Base-by-base conservation (phyloP, 371 early-diverging fungal genomes). In the Circinella minor region DNA sequence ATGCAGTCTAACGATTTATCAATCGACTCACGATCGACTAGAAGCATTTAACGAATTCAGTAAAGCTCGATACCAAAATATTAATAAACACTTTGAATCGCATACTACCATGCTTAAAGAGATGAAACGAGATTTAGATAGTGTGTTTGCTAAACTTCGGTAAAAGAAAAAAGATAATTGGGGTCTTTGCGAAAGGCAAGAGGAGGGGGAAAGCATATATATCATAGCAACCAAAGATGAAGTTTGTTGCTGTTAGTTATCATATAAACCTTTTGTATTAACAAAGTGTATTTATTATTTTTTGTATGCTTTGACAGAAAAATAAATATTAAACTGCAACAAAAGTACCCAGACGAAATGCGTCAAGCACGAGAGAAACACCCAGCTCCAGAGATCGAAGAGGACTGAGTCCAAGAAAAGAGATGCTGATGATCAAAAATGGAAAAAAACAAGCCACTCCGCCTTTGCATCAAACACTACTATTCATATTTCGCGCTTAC, bases 41-140 rank as follows among this genome's bases (percentile, higher is more conserved):
- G 76, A 72, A 15, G 79, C 85, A 0, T 81, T 85, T 48, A 85
- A 85, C 39, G 78, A 80, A 7, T 85, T 82, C 63, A 85, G 85
- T 70, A 73, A 76, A 55, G 80, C 77, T 36, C 74, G 85, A 4
- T 85, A 81, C 55, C 73, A 80, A 39, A 64, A 82, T n/a, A 69
- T 85, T 4, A 74, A 82, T 43, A 77, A 74, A 43, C 82, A 77
- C 14, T 81, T 85, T 65, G 83, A 81, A 64, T 38, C 78, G 3
- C 85, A 85, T 37, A 77, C 78, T 4, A 75, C 74, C 18, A 55
- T 82, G 51, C 59, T 85, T 11, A 76, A 76, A 20, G 77, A 82
- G 49, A 76, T 80, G 46, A 82, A 77, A 64, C 66, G 55, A 4
- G 85, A 85, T 67, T 65, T 85, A 15, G 77, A 85, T 48, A 67